Evolutionary conservation across 2,329 filamentous ascomycete genomes (phyloP), one percentile per base, ranked within the genome.

Genomic region (Trichophyton schoenleinii): DNA sequence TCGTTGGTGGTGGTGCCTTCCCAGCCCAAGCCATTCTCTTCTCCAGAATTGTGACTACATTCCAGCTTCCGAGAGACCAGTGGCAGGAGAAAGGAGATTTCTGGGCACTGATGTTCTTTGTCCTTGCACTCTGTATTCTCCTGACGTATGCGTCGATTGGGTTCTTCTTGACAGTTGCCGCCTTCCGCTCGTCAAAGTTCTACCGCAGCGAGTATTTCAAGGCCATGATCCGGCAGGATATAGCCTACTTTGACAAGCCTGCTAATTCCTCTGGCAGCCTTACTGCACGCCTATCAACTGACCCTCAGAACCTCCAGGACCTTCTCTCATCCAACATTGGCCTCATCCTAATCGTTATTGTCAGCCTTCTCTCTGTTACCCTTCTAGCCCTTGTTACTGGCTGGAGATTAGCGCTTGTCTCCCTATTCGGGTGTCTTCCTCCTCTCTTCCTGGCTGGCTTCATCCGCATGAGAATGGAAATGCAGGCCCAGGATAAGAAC

Each of bases 281-380:
- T 64, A 94, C 88, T 0, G 86, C 87, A 0, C 89, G 90, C 72
- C 76, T 95, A 11, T 88, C 87, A 6, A 90, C 87, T 0, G 87
- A 95, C 72, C 91, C 87, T 0, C 85, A 90, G 66, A 34, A 69
- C 57, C 63, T 70, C 0, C 65, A 69, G 8, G 70, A 68, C 2
- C 80, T 95, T 31, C 88, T 87, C 64, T 91, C 90, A 36, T 83
- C 84, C 41, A 95, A 89, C 0, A 81, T 95, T 0, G 89, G 89
- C 55, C 91, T 91, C 6, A 80, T 96, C 60, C 76, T 92, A 52
- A 86, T 88, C 68, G 87, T 91, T 13, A 71, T 77, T 2, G 89
- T 89, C 0, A 95, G 89, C 0, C 80, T 96, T 2, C 69, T 92
- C 57, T 81, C 84, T 0, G 86, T 88, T 18, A 83, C 88, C 57